These are phyloP conservation scores for Trypethelium eluteriae DNA, from an alignment of 495 filamentous ascomycete genomes.

Conservation along the genomic window DNA sequence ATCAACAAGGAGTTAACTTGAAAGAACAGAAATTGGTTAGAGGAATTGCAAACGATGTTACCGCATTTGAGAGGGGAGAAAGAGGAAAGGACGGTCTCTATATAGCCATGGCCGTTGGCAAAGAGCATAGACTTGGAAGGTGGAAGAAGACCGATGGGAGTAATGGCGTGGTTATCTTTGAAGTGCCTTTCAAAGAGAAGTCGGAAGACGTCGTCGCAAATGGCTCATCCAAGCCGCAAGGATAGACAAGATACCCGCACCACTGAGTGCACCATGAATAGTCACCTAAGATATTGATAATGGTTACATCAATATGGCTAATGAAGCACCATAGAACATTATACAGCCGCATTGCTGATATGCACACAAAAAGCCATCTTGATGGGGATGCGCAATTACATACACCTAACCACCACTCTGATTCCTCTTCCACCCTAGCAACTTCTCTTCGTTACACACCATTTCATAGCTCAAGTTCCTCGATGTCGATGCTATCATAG, in stretches of 20 bases:
- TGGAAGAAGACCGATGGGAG: conserved; percentile 63
- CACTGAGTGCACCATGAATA: background rate
- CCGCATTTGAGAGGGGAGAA: conserved; percentile 70
- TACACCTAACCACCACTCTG: too few species aligned
- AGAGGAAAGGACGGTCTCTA: conserved; percentile 64
- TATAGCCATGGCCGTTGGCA: conserved; percentile 74
- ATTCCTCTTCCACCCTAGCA: too few species aligned
- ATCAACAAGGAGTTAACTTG: background rate
- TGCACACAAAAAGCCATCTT: too few species aligned
- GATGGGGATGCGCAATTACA: too few species aligned
- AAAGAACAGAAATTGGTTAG: conserved; percentile 19
- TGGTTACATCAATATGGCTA: too few species aligned
- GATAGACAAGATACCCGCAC: background rate
- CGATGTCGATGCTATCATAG: too few species aligned
- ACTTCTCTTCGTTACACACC: too few species aligned
- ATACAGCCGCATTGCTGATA: too few species aligned
- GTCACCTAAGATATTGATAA: background rate
- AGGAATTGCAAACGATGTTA: conserved; percentile 79
- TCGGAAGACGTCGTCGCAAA: background rate
- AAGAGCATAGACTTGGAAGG: conserved; percentile 72
- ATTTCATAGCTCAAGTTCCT: too few species aligned
- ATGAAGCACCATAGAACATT: too few species aligned
- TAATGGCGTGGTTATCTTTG: conserved; percentile 73
- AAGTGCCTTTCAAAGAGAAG: conserved; percentile 50
- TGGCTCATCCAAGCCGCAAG: background rate